These are phyloP conservation scores for Hibiscus mutabilis DNA, from an alignment of 345 rosid genomes.

Conservation along the genomic window DNA sequence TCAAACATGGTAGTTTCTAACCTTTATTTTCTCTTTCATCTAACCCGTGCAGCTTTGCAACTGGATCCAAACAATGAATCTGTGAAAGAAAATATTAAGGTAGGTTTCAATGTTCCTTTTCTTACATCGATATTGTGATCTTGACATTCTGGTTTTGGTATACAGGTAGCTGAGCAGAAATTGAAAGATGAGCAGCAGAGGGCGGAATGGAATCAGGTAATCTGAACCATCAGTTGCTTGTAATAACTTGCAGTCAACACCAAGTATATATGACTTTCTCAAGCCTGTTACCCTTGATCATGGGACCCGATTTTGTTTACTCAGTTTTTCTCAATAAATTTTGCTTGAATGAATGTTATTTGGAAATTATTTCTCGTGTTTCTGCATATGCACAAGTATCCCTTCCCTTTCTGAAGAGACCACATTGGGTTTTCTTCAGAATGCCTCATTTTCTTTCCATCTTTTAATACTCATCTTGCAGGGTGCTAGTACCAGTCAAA, in stretches of 20 bases:
- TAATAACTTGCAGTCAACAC: too few relatives aligned
- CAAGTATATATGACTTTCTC: neutral
- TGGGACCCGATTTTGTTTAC: neutral
- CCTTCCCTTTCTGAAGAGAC: neutral
- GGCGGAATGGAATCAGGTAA: constrained; percentile 49
- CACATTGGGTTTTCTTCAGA: neutral
- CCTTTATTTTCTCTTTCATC: neutral
- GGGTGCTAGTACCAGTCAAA: constrained; percentile 22
- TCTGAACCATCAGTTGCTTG: too few relatives aligned
- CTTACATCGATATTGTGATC: neutral
- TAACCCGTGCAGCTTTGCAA: constrained; percentile 52
- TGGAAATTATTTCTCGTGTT: neutral
- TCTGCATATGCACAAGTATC: neutral
- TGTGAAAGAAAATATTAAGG: constrained; percentile 75
- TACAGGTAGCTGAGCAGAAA: constrained; percentile 64
- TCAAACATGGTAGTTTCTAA: constrained; percentile 9
- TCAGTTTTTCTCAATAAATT: neutral
- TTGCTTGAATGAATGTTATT: neutral
- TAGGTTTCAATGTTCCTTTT: constrained; percentile 20
- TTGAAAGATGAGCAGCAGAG: constrained; percentile 49
- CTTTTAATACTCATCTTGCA: constrained; percentile 5
- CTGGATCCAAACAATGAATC: constrained; percentile 70
- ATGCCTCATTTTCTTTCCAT: neutral
- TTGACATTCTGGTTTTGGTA: constrained; percentile 16
- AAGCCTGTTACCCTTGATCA: neutral